Base-by-base conservation (phyloP, 2,329 filamentous ascomycete genomes). In the Hypocrella siamensis region DNA sequence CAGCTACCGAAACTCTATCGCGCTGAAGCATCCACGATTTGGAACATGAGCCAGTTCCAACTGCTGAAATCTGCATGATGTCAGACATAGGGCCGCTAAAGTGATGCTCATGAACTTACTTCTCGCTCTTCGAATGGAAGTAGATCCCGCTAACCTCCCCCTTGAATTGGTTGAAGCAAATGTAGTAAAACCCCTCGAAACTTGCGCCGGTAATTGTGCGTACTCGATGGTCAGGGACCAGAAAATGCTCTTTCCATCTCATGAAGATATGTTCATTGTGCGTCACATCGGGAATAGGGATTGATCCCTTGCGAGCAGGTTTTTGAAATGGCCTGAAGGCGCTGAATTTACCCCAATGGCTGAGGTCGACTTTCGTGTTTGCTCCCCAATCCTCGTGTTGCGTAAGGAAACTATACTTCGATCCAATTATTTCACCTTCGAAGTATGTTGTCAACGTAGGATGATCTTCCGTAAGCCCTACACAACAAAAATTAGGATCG, bases 131-230 rank as follows among this genome's bases (percentile, higher is more conserved):
- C 10, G 83, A 81, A 59, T 98, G 90, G 53, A 93, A 98, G 57
- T 98, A 98, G 36, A 96, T 93, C 14, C 90, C 90, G 48, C 75
- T 86, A 26, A 98, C 80, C 40, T 70, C 77, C 6, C 88, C 90
- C 40, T 77, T 71, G 30, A 84, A 62, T 56, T 96, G 88, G 54
- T 96, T 93, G 61, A 96, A 96, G 60, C 86, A 94, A 42, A 98
- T 96, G 49, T 98, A 98, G 53, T 96, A 98, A 52, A 98, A 98
- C 0, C 90, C 90, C 50, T 98, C 90, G 38, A 96, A 98, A 48
- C 88, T 96, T 6, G 90, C 90, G 14, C 90, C 90, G 21, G 75
- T 81, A 38, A 98, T 93, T 9, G 82, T 92, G 38, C 79, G 72
- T 15, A 96, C 85, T 12, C 82, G 73, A 52, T 98, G 90, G 47